Percentiles rank a stretch among this genome's conserved stretches.
Evolutionary conservation across 2,329 filamentous ascomycete genomes (phyloP).

Genomic region (Bipolaris victoriae): DNA sequence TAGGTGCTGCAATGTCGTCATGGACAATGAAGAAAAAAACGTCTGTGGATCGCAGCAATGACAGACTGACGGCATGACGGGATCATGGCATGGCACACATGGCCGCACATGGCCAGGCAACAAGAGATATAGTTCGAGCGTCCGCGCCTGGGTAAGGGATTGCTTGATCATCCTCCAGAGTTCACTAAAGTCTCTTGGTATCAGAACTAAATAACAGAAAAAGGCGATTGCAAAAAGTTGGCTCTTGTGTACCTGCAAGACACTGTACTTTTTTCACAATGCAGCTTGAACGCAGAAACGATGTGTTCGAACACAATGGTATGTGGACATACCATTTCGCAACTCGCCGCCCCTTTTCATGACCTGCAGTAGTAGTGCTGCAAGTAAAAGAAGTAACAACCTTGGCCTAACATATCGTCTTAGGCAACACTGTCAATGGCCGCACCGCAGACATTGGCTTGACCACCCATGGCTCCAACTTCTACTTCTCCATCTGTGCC

Average conservation of each 20-base stretch:
- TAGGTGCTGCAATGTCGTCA: slow-evolving; percentile 8
- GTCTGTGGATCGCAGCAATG: not conserved
- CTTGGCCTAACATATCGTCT: not conserved
- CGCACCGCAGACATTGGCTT: slow-evolving; percentile 61
- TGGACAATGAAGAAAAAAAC: not conserved
- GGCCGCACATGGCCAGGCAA: not conserved
- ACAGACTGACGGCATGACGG: slow-evolving; percentile 1
- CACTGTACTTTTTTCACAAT: slow-evolving; percentile 6
- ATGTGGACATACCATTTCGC: not conserved
- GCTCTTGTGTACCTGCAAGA: not conserved
- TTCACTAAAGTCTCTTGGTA: not conserved
- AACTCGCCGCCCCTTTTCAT: not conserved
- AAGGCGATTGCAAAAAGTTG: not conserved
- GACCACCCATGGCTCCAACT: slow-evolving; percentile 65
- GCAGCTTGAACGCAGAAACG: slow-evolving; percentile 23
- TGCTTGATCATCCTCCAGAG: not conserved
- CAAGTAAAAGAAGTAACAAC: not conserved
- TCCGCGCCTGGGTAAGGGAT: not conserved
- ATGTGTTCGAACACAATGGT: slow-evolving; percentile 34
- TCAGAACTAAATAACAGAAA: not conserved
- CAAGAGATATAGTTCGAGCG: not conserved
- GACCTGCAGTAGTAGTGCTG: not conserved
- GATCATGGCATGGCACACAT: not conserved
- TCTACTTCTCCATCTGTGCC: slow-evolving; percentile 67
- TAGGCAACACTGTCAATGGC: slow-evolving; percentile 55